A percentile compares a stretch with the other conserved stretches of the same genome.
Conservation (phyloP, 2,329 filamentous ascomycete genomes). For the Colletotrichum sp. region DNA sequence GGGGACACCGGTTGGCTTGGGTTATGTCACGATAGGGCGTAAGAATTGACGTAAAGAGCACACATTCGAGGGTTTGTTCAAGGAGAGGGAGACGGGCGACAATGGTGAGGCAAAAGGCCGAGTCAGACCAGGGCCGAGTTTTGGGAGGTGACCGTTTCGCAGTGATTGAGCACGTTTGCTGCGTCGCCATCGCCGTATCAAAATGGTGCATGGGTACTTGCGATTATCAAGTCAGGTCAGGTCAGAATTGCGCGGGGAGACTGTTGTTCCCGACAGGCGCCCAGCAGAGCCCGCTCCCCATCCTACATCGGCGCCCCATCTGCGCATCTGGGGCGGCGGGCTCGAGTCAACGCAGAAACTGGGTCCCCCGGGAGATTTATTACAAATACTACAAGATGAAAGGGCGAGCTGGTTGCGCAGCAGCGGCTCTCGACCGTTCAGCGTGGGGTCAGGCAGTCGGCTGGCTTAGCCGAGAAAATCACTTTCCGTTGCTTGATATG, state of each 20-base stretch:
- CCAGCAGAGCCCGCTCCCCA: neutral
- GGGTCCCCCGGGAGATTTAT: conserved; percentile 7
- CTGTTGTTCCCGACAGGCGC: neutral
- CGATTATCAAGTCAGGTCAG: neutral
- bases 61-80: neutral
- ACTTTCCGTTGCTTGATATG: neutral
- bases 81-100: neutral
- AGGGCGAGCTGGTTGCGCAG: neutral
- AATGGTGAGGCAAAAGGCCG: neutral
- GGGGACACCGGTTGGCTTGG: neutral
- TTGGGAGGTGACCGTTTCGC: neutral
- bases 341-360: conserved; percentile 10
- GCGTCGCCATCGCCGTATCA: neutral
- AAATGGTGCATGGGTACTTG: neutral
- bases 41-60: neutral
- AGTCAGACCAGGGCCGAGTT: neutral
- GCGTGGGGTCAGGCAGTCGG: neutral
- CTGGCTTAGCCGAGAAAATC: neutral
- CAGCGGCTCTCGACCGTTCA: neutral
- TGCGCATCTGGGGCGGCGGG: neutral
- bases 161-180: neutral
- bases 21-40: neutral
- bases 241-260: neutral
- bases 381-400: conserved; percentile 17
- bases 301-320: neutral